These are phyloP conservation scores for Globisporangium paroecandrum DNA, from an alignment of 352 stramenopile species.

Conservation along the genomic window DNA sequence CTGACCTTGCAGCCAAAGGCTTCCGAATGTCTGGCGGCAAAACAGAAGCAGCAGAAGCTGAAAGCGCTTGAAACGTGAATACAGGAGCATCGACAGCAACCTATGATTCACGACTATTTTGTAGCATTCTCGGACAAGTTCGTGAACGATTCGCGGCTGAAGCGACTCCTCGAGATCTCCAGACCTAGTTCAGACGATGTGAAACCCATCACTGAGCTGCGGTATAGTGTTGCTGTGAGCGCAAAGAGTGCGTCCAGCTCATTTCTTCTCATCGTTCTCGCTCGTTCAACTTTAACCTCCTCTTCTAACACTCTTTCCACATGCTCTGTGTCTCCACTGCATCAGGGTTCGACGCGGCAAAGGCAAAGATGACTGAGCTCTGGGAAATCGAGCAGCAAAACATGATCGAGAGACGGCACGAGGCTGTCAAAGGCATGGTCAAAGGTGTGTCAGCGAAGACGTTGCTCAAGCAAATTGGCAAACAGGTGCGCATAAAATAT, in stretches of 20 bases:
- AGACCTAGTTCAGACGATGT: constrained; percentile 17
- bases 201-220: constrained; percentile 30
- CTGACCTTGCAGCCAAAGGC: constrained; percentile 8
- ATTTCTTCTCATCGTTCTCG: neutral
- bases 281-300: neutral
- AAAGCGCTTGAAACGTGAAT: constrained; percentile 16
- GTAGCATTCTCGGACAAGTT: constrained; percentile 15
- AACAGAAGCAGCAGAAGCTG: constrained; percentile 18
- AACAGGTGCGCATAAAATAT: constrained; percentile 23
- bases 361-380: constrained; percentile 22
- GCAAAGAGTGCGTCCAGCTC: constrained; percentile 29
- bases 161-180: constrained; percentile 11
- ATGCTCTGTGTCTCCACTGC: neutral
- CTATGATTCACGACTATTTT: constrained; percentile 5
- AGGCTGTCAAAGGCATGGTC: constrained; percentile 28
- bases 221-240: constrained; percentile 31
- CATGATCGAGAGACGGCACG: constrained; percentile 25
- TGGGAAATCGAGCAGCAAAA: constrained; percentile 33
- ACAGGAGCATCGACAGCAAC: constrained; percentile 11
- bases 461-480: constrained; percentile 34
- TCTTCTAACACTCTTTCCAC: neutral
- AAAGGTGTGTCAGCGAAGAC: constrained; percentile 35
- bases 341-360: constrained; percentile 34
- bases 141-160: constrained; percentile 7
- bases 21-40: constrained; percentile 18